Evolutionary conservation across 1,284 basidiomycete genomes (phyloP).

Genomic region (Neotropicomus parvogracilis): DNA sequence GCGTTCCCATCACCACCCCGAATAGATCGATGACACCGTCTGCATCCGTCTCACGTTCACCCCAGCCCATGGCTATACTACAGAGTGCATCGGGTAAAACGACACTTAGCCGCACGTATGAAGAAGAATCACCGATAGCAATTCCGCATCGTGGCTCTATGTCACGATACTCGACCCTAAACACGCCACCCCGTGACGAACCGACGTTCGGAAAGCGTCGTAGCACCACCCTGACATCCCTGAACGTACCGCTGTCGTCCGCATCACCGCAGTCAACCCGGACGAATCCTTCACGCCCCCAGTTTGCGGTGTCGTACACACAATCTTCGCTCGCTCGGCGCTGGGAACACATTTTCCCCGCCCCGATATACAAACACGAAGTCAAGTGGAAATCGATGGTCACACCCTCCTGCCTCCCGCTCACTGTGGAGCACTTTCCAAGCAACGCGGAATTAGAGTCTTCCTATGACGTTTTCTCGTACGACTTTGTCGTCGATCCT

Average conservation of each 20-base stretch:
- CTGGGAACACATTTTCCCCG: conserved; percentile 88
- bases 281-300: conserved; percentile 65
- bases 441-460: conserved; percentile 70
- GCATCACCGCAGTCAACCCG: conserved; percentile 47
- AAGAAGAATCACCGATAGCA: conserved; percentile 49
- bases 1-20: conserved; percentile 31
- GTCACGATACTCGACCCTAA: conserved; percentile 57
- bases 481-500: conserved; percentile 76
- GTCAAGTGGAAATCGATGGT: conserved; percentile 91
- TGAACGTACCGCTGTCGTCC: conserved; percentile 44
- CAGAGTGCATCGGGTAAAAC: conserved; percentile 39
- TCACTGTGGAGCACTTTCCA: conserved; percentile 91
- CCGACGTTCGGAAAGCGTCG: conserved; percentile 53
- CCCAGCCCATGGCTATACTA: conserved; percentile 57
- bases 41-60: conserved; percentile 35
- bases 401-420: conserved; percentile 82
- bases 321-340: conserved; percentile 73
- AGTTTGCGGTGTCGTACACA: conserved; percentile 50
- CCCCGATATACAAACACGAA: conserved; percentile 74
- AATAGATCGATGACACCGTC: conserved; percentile 28
- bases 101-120: conserved; percentile 47
- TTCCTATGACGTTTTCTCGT: conserved; percentile 78
- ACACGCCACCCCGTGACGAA: conserved; percentile 66
- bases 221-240: conserved; percentile 40
- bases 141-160: conserved; percentile 42